Evolutionary conservation across 83 land plant genomes (phyloP).

Genomic region (Isoetes engelmannii): DNA sequence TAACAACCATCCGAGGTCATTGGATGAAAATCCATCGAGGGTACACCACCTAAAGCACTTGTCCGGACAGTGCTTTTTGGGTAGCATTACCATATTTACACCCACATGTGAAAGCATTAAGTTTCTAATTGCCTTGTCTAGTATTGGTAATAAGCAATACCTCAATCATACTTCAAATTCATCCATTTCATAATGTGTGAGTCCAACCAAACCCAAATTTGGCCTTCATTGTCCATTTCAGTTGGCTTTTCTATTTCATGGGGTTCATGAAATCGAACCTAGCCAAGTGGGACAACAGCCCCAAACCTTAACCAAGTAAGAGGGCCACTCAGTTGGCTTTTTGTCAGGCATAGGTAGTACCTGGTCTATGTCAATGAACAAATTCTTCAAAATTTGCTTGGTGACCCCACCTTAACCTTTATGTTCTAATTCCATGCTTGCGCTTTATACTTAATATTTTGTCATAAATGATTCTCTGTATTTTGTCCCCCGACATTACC

Average conservation of each 20-base stretch:
- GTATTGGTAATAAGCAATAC: conserved; percentile 1
- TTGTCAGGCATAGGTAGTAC: conserved; percentile 18
- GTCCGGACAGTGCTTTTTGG: too few species aligned
- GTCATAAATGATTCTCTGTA: too few species aligned
- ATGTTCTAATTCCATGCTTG: conserved; percentile 12
- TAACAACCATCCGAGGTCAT: too few species aligned
- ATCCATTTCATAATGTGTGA: conserved; percentile 6
- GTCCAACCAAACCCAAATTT: neutral
- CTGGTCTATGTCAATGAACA: conserved; percentile 31
- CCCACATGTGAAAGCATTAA: neutral
- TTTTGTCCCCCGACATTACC: too few species aligned
- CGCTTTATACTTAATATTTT: too few species aligned
- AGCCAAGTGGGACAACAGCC: too few species aligned
- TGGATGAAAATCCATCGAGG: too few species aligned
- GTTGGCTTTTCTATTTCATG: conserved; percentile 20
- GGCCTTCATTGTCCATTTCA: conserved; percentile 2
- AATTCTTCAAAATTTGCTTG: conserved; percentile 17
- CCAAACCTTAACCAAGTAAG: too few species aligned
- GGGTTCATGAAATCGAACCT: too few species aligned
- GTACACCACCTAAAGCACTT: too few species aligned
- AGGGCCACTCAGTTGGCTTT: too few species aligned
- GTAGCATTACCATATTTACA: too few species aligned
- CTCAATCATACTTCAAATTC: neutral
- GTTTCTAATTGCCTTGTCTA: conserved; percentile 9
- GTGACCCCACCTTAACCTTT: conserved; percentile 16